These are phyloP conservation scores for Xylariaceae sp. DNA, from an alignment of 2,329 filamentous ascomycete genomes.

Conservation along the genomic window DNA sequence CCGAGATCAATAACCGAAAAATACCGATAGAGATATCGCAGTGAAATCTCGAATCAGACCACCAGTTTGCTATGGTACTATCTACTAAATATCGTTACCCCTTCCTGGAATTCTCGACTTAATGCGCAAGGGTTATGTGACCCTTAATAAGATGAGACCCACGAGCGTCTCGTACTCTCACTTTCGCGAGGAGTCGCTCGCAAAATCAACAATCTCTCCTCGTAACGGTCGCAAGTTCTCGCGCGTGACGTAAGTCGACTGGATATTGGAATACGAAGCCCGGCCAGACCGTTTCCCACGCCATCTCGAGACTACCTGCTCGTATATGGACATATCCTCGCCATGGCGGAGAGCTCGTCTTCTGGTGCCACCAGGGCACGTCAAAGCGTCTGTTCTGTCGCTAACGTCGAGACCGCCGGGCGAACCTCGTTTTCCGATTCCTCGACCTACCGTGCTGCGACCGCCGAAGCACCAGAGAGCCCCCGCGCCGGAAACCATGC, in stretches of 20 bases:
- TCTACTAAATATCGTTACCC: background rate
- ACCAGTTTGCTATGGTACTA: background rate
- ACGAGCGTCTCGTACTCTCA: background rate
- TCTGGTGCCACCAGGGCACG: conserved; percentile 22
- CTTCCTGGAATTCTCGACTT: background rate
- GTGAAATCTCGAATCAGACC: background rate
- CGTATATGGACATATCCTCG: background rate
- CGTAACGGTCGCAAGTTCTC: background rate
- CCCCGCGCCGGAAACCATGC: conserved; percentile 15
- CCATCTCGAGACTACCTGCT: background rate
- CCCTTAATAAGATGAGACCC: background rate
- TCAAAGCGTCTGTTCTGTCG: conserved; percentile 23
- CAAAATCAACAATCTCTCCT: background rate
- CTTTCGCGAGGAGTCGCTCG: background rate
- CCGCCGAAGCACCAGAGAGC: conserved; percentile 5
- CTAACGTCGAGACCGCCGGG: conserved; percentile 9
- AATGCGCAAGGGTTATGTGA: background rate
- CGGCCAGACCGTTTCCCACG: background rate
- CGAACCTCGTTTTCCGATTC: conserved; percentile 6
- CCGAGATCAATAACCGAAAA: too few relatives aligned
- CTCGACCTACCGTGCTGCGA: conserved; percentile 13
- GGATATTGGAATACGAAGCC: background rate
- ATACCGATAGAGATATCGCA: background rate
- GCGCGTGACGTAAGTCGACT: background rate
- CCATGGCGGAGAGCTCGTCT: conserved; percentile 19